A percentile compares a stretch with the other conserved stretches of the same genome.
Conservation (phyloP, 2,329 filamentous ascomycete species). For the Trichoderma sp. region DNA sequence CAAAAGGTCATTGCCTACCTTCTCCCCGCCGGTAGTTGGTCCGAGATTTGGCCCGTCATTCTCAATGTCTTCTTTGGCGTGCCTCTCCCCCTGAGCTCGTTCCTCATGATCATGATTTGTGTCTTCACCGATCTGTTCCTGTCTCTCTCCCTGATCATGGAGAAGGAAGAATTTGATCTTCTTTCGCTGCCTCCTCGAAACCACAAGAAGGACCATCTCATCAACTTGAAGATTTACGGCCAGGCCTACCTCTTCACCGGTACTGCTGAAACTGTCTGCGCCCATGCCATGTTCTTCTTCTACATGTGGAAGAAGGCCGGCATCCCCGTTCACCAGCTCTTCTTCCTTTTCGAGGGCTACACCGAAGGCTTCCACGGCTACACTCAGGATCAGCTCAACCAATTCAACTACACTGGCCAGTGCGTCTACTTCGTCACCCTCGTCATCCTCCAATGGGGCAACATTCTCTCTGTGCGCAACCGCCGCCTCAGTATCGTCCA, state of each 20-base stretch:
- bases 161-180: constrained; percentile 57
- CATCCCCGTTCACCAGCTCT: constrained; percentile 50
- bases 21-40: constrained; percentile 55
- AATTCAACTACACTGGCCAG: constrained; percentile 53
- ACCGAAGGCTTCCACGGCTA: constrained; percentile 52
- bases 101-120: constrained; percentile 61
- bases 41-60: constrained; percentile 59
- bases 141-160: constrained; percentile 55
- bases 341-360: constrained; percentile 54
- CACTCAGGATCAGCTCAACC: constrained; percentile 44
- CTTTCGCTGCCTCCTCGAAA: constrained; percentile 53
- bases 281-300: constrained; percentile 56
- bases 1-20: constrained; percentile 48
- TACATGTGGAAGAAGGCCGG: constrained; percentile 52
- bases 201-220: constrained; percentile 52
- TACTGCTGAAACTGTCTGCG: constrained; percentile 51
- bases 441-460: constrained; percentile 57
- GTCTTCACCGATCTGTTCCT: constrained; percentile 58
- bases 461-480: constrained; percentile 54
- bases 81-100: constrained; percentile 52
- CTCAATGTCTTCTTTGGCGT: constrained; percentile 59
- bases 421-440: constrained; percentile 57
- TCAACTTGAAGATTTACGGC: constrained; percentile 53
- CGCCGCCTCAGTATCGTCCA: constrained; percentile 54
- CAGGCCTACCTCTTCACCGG: constrained; percentile 57